Base-by-base conservation (phyloP, 2,329 filamentous ascomycete genomes). In the Pseudogymnoascus sp. region DNA sequence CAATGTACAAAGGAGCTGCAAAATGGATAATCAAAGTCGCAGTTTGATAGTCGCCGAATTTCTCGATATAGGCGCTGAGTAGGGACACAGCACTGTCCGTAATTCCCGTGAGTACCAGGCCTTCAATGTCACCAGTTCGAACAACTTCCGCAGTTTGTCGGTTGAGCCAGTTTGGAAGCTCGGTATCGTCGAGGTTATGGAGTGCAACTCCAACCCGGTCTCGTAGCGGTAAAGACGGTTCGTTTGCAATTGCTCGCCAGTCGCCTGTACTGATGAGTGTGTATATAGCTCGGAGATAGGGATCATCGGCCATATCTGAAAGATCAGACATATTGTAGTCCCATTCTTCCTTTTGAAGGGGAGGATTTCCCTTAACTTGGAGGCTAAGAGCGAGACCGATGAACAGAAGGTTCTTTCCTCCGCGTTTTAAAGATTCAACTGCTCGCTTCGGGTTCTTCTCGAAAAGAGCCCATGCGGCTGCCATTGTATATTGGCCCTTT, bases 281-380 rank as follows among this genome's bases (percentile, higher is more conserved):
- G 24, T 90, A 89, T 57, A 94, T 87, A 5, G 89, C 89, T 61
- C 89, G 86, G 24, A 94, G 81, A 70, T 92, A 93, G 0, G 89
- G 87, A 68, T 94, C 89, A 0, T 86, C 85, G 64, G 87, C 83
- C 26, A 84, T 68, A 40, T 68, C 66, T 10, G 69, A 64, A 60
- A 71, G 66, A 24, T 66, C 65, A 8, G 69, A 63, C 4, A 72
- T 62, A 31, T 65, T 63, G 41, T 67, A 62, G n/a, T 47, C 66
- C 71, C 71, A 73, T 31, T 69, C 64, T 3, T 61, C 60, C n/a
- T 64, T 63, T 11, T 69, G 64, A 10, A 70, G 58, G 9, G 66
- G 63, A 50, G 74, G 74, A 61, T 77, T 77, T 10, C 78, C 80
- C 63, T 79, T 77, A 24, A 79, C 77, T 64, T 85, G 83, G 26